Evolutionary conservation across 2,329 filamentous ascomycete species (phyloP).

Genomic region (Neopestalotiopsis clavispora): DNA sequence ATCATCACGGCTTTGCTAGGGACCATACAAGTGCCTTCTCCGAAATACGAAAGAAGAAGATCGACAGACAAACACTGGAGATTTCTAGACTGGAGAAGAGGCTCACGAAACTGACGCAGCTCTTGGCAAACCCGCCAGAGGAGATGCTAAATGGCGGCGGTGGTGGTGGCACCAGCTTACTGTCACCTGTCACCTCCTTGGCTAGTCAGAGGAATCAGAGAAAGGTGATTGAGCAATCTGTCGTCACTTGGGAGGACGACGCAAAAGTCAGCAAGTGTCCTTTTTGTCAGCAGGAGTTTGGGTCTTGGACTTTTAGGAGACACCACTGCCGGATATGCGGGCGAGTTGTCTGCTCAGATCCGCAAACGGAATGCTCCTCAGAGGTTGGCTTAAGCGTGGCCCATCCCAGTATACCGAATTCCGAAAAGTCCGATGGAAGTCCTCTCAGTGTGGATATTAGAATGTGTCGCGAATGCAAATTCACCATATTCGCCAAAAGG

Average conservation of each 20-base stretch:
- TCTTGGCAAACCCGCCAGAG: conserved; percentile 77
- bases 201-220: conserved; percentile 75
- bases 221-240: conserved; percentile 84
- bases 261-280: conserved; percentile 79
- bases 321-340: conserved; percentile 97
- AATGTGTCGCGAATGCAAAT: conserved; percentile 88
- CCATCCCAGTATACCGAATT: conserved; percentile 49
- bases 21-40: conserved; percentile 77
- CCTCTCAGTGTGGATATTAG: conserved; percentile 76
- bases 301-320: conserved; percentile 87
- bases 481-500: conserved; percentile 65
- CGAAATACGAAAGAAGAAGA: conserved; percentile 72
- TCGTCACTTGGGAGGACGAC: conserved; percentile 97
- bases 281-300: conserved; percentile 95
- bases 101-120: conserved; percentile 84
- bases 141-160: conserved; percentile 58
- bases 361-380: conserved; percentile 80
- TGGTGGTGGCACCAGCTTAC: conserved; percentile 55
- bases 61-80: conserved; percentile 87
- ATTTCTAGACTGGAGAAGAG: conserved; percentile 90
- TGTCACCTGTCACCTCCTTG: conserved; percentile 66
- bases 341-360: conserved; percentile 89
- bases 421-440: conserved; percentile 42
- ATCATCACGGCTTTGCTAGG: conserved; percentile 73
- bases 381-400: conserved; percentile 83